Conservation (phyloP, 1,284 basidiomycete genomes). For the Microbotryum silenes-acaulis region DNA sequence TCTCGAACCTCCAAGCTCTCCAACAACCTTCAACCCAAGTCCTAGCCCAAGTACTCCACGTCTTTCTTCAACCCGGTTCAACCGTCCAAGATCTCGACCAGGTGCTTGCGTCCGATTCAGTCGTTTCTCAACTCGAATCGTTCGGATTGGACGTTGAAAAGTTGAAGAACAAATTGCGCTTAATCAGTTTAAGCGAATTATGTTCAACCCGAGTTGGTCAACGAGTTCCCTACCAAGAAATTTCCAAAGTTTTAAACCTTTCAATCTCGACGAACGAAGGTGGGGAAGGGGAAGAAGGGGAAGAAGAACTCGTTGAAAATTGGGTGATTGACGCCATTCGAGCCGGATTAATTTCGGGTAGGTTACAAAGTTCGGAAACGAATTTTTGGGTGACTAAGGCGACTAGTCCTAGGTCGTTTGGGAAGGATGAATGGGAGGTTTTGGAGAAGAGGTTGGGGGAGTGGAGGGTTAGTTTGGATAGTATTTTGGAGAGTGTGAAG, state of each 20-base stretch:
- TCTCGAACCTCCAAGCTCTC: constrained; percentile 48
- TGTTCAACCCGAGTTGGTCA: constrained; percentile 68
- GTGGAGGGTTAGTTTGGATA: constrained; percentile 67
- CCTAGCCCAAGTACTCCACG: constrained; percentile 58
- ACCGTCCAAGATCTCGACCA: constrained; percentile 50
- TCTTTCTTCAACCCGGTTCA: constrained; percentile 54
- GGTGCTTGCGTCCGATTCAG: constrained; percentile 23
- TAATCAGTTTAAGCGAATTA: constrained; percentile 69
- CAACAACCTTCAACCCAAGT: constrained; percentile 44
- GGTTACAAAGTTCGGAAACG: constrained; percentile 73
- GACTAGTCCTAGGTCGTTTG: constrained; percentile 63
- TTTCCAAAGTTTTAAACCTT: constrained; percentile 63
- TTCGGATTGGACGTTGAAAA: constrained; percentile 17
- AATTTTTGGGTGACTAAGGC: constrained; percentile 69
- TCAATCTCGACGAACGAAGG: constrained; percentile 30
- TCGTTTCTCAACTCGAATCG: constrained; percentile 29
- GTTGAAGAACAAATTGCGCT: constrained; percentile 71
- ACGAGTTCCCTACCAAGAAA: constrained; percentile 64
- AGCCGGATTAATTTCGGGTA: constrained; percentile 68
- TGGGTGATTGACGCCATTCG: constrained; percentile 92
- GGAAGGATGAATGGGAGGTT: constrained; percentile 68
- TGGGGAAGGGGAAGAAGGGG: too few relatives aligned
- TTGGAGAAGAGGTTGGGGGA: constrained; percentile 67
- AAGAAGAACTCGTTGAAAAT: constrained; percentile 55
- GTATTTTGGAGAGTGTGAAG: constrained; percentile 61